Conservation (phyloP, 73 alveolate species). For the Durusdinium trenchii region DNA sequence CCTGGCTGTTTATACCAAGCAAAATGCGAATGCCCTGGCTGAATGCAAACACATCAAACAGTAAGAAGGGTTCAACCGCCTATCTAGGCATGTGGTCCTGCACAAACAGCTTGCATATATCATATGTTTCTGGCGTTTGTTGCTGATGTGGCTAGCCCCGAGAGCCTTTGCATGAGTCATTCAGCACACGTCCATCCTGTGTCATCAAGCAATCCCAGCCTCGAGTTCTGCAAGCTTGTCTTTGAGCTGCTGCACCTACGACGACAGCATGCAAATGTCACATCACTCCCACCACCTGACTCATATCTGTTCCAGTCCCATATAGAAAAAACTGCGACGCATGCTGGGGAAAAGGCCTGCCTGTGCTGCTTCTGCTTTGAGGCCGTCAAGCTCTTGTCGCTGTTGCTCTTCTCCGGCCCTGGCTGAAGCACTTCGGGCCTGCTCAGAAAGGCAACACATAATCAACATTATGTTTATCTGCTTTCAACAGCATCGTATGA, state of each 20-base stretch:
- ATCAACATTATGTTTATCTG: background rate
- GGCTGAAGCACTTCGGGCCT: background rate
- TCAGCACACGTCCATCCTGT: background rate
- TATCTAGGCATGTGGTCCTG: no score
- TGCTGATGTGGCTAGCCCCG: no score
- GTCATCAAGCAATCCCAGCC: background rate
- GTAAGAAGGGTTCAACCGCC: no score
- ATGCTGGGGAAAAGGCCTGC: background rate
- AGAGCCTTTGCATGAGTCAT: background rate
- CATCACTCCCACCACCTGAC: background rate
- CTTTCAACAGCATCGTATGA: background rate
- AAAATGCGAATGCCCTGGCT: no score
- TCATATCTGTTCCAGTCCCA: background rate
- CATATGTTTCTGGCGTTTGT: no score
- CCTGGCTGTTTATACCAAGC: no score
- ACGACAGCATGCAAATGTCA: background rate
- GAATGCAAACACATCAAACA: no score
- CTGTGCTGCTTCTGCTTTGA: conserved; percentile 29
- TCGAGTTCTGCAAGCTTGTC: conserved; percentile 9
- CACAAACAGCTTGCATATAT: no score
- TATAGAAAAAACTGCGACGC: background rate
- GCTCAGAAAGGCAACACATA: background rate
- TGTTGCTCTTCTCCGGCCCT: conserved; percentile 14
- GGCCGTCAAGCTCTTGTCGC: background rate
- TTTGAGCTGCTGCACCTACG: conserved; percentile 56